Evolutionary conservation across 208 protist species (phyloP), one percentile per base, ranked within the genome.

Genomic region (Acanthamoeba triangularis): DNA sequence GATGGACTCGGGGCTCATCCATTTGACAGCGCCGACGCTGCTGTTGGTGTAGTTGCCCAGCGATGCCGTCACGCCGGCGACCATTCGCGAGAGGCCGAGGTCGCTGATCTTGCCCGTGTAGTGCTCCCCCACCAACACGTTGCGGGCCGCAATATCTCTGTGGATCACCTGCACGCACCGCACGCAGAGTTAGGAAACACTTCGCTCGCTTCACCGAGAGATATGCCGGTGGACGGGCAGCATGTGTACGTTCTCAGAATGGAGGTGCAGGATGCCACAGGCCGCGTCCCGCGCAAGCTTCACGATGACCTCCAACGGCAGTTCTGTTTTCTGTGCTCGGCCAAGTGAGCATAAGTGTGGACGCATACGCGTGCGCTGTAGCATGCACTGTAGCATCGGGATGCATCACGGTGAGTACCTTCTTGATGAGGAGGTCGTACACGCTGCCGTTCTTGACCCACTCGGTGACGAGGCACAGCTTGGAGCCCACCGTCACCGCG

Each of bases 211-310:
- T 11, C 20, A 18, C n/a, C 35, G 18, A 6, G 35, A 78, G 20
- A 41, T 0, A 84, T 1, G 23, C 7, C 7, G 23, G 6, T 8
- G 61, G 61, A 18, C 20, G 61, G 23, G 18, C 59, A 7, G 11
- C 28, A 20, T 28, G 52, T 41, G 54, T 67, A 93, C 87, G 23
- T 93, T 93, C 87, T 93, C 87, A 14, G 59, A 93, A 18, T 93
- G 87, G 3, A 93, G 37, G 47, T 93, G 87, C 20, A 93, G 59
- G 35, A 93, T 93, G 87, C 87, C 87, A n/a, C 52, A 93, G 23
- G 87, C 87, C 4, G 87, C 87, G 41, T 93, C 87, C 5, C 87
- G 54, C 6, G 87, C 87, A 0, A 93, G 18, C 59, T 93, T 93
- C 1, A 93, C 61, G 30, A 93, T 47, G 35, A 37, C 37, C 44